Base-by-base conservation (phyloP, 2,329 filamentous ascomycete species). In the Fusarium stilboides region DNA sequence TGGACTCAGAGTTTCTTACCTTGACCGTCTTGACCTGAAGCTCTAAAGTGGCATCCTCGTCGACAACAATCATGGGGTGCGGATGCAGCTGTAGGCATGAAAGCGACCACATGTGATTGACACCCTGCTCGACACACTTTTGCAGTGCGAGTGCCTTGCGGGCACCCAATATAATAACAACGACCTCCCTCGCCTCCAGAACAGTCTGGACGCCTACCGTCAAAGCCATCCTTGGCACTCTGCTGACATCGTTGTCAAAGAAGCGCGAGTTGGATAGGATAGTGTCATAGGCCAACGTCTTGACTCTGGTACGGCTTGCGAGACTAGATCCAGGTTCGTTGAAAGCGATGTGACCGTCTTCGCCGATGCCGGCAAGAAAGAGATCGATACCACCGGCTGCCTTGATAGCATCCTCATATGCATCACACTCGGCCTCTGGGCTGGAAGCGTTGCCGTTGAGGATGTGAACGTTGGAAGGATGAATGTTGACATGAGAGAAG, bases 91-190 rank as follows among this genome's bases (percentile, higher is more conserved):
- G 93, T 42, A 97, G 84, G 56, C 89, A 89, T 10, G 92, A 95
- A 8, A 96, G 85, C 1, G 93, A 95, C 93, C 93, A 97, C 92
- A 95, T 95, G 81, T 96, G 93, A 78, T 94, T 95, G 65, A 97
- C 88, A 31, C 91, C 91, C 58, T 91, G 90, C 79, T 97, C 93
- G 68, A 97, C 88, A 72, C 92, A 94, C 74, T 89, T 91, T 78
- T 94, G 91, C 67, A 97, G 81, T 28, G 93, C 93, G 34, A 92
- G 83, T 1, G 93, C 89, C 80, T 97, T 97, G 83, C 93, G 92
- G 43, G 92, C 89, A 22, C 93, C 93, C 2, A 92, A 88, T 68
- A 94, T 93, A 72, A 97, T 93, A 72, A 94, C 90, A 28, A 96
- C 89, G 12, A 97, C 92, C 80, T 96, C 93, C 55, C 91, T 84